phyloP scores from a whole-genome alignment of 75 land plant genomes.

The Larix kaempferi region DNA sequence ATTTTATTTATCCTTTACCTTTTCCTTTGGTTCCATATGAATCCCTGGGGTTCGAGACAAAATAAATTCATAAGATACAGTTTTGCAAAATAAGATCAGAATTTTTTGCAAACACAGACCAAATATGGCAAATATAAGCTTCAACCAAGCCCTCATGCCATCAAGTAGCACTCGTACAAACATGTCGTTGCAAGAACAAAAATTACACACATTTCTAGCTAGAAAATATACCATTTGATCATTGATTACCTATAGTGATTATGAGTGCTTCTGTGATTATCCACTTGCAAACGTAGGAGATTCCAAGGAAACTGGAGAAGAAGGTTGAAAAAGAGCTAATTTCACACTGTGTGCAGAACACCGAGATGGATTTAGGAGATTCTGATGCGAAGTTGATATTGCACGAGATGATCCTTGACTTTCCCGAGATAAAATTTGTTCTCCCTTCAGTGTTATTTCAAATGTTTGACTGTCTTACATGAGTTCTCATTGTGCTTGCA shows the following conservation, averaged over 20 bases:
- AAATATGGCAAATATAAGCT: neutral
- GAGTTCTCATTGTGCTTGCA: neutral
- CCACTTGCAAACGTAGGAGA: slow-evolving; percentile 4
- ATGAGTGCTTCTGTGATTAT: neutral
- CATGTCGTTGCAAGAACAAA: neutral
- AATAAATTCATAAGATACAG: no score
- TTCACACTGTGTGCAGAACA: neutral
- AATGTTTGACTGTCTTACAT: neutral
- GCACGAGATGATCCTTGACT: slow-evolving; percentile 6
- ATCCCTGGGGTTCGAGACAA: no score
- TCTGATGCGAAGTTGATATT: neutral
- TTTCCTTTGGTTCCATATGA: no score
- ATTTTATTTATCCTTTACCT: no score
- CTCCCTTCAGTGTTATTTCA: slow-evolving; percentile 1
- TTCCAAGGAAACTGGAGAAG: neutral
- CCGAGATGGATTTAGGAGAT: neutral
- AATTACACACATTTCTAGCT: neutral
- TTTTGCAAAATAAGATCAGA: no score
- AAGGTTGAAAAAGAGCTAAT: neutral
- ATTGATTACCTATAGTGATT: neutral
- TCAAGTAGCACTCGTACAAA: neutral
- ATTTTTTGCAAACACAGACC: no score
- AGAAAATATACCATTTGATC: neutral
- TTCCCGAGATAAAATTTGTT: slow-evolving; percentile 7
- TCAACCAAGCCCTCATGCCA: neutral